These are phyloP conservation scores for Glycine soja DNA, from an alignment of 306 rosid species.

Conservation along the genomic window DNA sequence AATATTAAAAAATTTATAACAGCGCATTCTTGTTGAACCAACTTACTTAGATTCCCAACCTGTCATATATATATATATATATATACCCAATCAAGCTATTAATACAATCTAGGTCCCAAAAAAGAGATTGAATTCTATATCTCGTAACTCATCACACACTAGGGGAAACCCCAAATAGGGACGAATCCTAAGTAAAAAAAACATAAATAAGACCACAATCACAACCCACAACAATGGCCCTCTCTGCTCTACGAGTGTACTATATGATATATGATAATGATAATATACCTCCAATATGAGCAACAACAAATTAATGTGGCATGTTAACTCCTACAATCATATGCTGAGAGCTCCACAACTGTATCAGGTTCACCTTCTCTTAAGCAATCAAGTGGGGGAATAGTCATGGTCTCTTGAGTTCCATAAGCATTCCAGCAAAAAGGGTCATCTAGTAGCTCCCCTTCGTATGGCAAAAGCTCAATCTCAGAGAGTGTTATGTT, in stretches of 20 bases:
- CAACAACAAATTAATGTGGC: neutral
- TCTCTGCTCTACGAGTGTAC: constrained; percentile 44
- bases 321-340: constrained; percentile 53
- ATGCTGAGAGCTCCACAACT: constrained; percentile 51
- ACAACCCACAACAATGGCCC: constrained; percentile 42
- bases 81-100: constrained; percentile 36
- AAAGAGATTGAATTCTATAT: constrained; percentile 47
- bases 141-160: constrained; percentile 54
- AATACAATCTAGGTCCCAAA: constrained; percentile 44
- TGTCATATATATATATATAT: constrained; percentile 8
- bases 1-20: too few species aligned
- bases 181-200: constrained; percentile 46
- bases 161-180: constrained; percentile 59
- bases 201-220: constrained; percentile 43
- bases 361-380: constrained; percentile 74
- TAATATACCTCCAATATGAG: neutral
- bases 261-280: neutral
- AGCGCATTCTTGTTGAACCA: too few species aligned
- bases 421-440: constrained; percentile 99
- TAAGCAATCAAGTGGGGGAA: constrained; percentile 90
- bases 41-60: neutral
- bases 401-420: constrained; percentile 71
- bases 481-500: constrained; percentile 85
- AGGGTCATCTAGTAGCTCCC: constrained; percentile 79
- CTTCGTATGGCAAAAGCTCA: constrained; percentile 84